Evolutionary conservation across 139 green algal genomes (phyloP), one percentile per base, ranked within the genome.

Genomic region (Chlamydomonas applanata): DNA sequence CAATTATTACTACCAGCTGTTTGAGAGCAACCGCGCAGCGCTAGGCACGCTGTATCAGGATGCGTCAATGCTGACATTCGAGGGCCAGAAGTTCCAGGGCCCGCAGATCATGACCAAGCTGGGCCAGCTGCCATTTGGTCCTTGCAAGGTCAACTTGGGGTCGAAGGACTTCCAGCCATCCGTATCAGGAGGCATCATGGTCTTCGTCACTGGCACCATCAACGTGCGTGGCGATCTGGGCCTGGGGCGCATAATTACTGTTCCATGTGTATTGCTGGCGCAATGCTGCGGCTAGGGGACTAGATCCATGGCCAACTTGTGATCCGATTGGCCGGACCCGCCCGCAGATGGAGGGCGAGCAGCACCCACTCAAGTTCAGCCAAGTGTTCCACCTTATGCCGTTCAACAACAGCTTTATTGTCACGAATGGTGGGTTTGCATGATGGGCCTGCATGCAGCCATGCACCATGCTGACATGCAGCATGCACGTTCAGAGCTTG

Each of bases 1-100:
- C 29, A 81, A 92, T 35, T 94, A 98, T 88, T 99, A 97, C 76
- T 99, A 99, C 71, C 79, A 85, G 32, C 93, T 94, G 1, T 99
- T 99, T 73, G 92, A 97, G 59, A 89, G 62, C 52, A 94, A 97
- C 68, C 74, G 95, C 0, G 56, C 73, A 1, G 83, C 67, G 0
- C 82, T 98, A 24, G 83, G 65, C 0, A 80, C 69, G 20, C 85
- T 99, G 30, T 98, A 98, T 67, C 89, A 94, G 78, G 90, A 95
- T 59, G 59, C 61, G 11, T 90, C 86, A 25, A 86, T 97, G 71
- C 82, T 98, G 27, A 96, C 90, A 1, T 97, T 96, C 66, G 91
- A 97, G 77, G 89, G 91, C 9, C 72, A 91, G 63, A 91, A 97
- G 77, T 88, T 93, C 45, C 74, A 88, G 64, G 93, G 93, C 13